Evolutionary conservation across 2,329 filamentous ascomycete species (phyloP).

Genomic region (Tetracladium maxilliforme): DNA sequence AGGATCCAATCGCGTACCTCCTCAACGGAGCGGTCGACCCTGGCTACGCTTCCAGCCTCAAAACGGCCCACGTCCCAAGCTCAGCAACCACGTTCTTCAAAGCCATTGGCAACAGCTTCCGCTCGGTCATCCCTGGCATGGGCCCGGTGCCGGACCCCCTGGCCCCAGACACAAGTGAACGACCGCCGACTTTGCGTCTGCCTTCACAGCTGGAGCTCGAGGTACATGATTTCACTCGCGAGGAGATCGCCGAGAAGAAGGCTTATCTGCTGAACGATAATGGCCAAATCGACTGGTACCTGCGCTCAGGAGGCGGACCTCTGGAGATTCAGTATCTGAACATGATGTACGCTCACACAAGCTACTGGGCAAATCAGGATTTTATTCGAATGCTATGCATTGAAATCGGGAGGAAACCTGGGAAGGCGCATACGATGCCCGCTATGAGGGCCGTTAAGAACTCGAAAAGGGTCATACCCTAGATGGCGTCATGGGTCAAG

Average conservation of each 20-base stretch:
- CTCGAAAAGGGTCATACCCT: no score
- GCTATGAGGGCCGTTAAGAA: conserved; percentile 43
- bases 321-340: conserved; percentile 93
- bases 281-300: conserved; percentile 83
- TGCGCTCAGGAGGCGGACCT: conserved; percentile 71
- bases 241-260: conserved; percentile 83
- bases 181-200: conserved; percentile 25
- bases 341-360: conserved; percentile 90
- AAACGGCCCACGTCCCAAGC: conserved; percentile 65
- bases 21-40: conserved; percentile 84
- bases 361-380: conserved; percentile 80
- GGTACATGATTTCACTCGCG: conserved; percentile 84
- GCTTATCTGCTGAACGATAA: conserved; percentile 88
- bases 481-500: no score
- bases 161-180: conserved; percentile 17
- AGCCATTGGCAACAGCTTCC: conserved; percentile 47
- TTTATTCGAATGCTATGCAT: conserved; percentile 84
- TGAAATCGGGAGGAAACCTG: conserved; percentile 66
- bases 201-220: conserved; percentile 73
- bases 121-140: conserved; percentile 42
- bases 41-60: conserved; percentile 62
- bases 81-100: conserved; percentile 50
- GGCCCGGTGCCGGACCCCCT: conserved; percentile 15
- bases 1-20: conserved; percentile 73
- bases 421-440: conserved; percentile 42